phyloP scores from a whole-genome alignment of 352 stramenopile genomes.

The Globisporangium lucens region DNA sequence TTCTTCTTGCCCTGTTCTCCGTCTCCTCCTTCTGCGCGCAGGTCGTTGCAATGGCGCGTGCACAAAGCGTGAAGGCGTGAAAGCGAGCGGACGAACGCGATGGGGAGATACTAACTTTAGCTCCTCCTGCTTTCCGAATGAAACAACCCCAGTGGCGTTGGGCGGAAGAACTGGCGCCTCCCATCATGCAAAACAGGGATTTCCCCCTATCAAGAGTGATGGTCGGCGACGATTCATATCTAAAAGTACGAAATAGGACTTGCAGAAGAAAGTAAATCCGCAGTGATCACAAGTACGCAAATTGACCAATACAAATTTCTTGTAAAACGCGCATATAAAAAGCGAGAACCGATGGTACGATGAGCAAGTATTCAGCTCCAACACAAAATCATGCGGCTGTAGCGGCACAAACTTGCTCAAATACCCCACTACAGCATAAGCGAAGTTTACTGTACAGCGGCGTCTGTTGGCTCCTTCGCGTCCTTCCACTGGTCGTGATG shows the following conservation, averaged over 20 bases:
- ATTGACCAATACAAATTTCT: too few species aligned
- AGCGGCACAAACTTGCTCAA: background rate
- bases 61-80: background rate
- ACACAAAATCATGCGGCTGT: background rate
- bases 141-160: background rate
- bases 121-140: background rate
- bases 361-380: background rate
- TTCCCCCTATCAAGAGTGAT: too few species aligned
- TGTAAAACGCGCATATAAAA: too few species aligned
- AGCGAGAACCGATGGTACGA: background rate
- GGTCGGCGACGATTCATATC: too few species aligned
- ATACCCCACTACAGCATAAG: background rate
- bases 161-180: background rate
- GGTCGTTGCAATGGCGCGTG: background rate
- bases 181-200: too few species aligned
- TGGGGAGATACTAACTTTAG: background rate
- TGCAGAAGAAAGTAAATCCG: too few species aligned
- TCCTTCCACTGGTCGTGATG: slow-evolving; percentile 33
- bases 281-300: too few species aligned
- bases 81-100: background rate
- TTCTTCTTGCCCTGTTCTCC: background rate
- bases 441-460: background rate
- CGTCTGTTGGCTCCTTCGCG: background rate
- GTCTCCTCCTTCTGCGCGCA: background rate
- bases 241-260: too few species aligned